Percentiles rank a stretch among this genome's conserved stretches.
These are phyloP conservation scores for Phytophthora hybrid DNA, from an alignment of 352 stramenopile species.

Conservation along the genomic window DNA sequence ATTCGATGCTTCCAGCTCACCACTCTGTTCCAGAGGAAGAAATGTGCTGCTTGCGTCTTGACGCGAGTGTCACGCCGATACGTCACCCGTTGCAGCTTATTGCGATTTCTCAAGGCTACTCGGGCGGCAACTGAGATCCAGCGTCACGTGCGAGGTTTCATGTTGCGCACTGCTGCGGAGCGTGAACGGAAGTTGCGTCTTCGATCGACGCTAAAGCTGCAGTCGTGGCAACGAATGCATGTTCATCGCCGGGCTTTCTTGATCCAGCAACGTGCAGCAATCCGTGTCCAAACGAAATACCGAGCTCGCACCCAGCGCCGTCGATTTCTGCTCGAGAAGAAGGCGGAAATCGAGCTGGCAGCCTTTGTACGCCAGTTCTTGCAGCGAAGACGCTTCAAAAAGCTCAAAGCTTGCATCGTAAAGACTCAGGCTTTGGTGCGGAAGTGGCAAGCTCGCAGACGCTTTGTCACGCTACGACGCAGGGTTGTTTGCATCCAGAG, in stretches of 20 bases:
- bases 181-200: constrained; percentile 59
- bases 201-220: constrained; percentile 48
- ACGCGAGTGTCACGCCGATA: constrained; percentile 49
- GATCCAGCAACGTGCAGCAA: constrained; percentile 32
- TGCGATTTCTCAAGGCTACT: constrained; percentile 42
- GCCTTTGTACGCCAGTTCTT: constrained; percentile 78
- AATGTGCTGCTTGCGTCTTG: constrained; percentile 43
- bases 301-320: constrained; percentile 51
- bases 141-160: constrained; percentile 56
- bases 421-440: constrained; percentile 69
- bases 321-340: constrained; percentile 55
- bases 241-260: constrained; percentile 42
- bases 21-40: constrained; percentile 41
- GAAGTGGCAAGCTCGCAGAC: constrained; percentile 48
- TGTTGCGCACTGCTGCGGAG: constrained; percentile 69
- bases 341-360: constrained; percentile 67
- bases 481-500: constrained; percentile 57
- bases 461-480: constrained; percentile 38
- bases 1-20: constrained; percentile 44
- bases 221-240: constrained; percentile 73
- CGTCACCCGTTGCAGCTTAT: constrained; percentile 54
- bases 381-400: constrained; percentile 66
- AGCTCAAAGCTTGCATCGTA: constrained; percentile 73
- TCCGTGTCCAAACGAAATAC: constrained; percentile 61
- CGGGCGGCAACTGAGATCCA: constrained; percentile 57